These are phyloP conservation scores for Gremmenia infestans DNA, from an alignment of 2,329 filamentous ascomycete genomes.

Conservation along the genomic window DNA sequence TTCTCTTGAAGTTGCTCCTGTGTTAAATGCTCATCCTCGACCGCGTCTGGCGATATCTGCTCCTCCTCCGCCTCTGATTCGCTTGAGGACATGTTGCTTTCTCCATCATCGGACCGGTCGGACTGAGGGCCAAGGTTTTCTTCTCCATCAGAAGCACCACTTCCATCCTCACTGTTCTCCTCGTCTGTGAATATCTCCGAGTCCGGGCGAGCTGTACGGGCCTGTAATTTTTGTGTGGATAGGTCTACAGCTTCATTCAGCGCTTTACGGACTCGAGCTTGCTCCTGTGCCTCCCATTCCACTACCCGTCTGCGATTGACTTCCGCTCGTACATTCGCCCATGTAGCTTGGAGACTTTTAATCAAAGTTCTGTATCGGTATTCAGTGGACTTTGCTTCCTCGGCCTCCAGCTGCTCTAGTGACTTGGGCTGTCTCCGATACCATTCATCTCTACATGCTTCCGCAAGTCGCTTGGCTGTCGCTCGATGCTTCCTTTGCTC, in stretches of 20 bases:
- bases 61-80: constrained; percentile 55
- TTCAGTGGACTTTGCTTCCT: constrained; percentile 64
- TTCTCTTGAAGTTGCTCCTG: constrained; percentile 65
- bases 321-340: constrained; percentile 59
- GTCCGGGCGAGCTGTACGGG: constrained; percentile 48
- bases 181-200: constrained; percentile 44
- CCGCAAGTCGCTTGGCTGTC: constrained; percentile 74
- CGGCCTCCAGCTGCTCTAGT: constrained; percentile 74
- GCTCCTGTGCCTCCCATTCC: constrained; percentile 62
- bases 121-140: constrained; percentile 33
- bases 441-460: constrained; percentile 74
- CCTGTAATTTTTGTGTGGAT: constrained; percentile 63
- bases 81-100: constrained; percentile 58
- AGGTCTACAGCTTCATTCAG: constrained; percentile 69
- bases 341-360: constrained; percentile 50
- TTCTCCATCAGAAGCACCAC: constrained; percentile 27
- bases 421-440: constrained; percentile 67
- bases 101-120: constrained; percentile 33
- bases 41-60: constrained; percentile 39
- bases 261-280: constrained; percentile 60
- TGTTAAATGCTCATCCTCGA: constrained; percentile 60
- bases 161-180: constrained; percentile 30
- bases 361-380: constrained; percentile 68
- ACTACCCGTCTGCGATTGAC: constrained; percentile 55
- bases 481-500: constrained; percentile 75